Evolutionary conservation across 768 basidiomycete species (phyloP), one percentile per base, ranked within the genome.

Genomic region (Pulveroboletus sp.): DNA sequence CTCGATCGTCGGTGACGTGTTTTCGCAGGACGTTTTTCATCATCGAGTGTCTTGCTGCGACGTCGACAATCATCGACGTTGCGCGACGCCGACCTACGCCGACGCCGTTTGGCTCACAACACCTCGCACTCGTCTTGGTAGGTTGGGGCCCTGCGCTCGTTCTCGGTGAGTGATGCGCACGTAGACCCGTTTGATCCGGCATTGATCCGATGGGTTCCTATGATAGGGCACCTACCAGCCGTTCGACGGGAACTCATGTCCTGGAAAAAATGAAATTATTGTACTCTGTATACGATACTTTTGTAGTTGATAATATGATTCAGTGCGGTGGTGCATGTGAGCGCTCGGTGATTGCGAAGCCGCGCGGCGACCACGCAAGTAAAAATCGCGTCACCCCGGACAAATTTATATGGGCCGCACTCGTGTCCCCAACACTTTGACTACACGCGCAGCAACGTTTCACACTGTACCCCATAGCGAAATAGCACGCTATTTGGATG

Each of bases 91-190:
- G 64, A 2, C 43, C 63, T 20, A 54, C 56, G 12, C 81, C 84
- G 2, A 65, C 75, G 13, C 68, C 83, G 5, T 77, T 86, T 55
- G 83, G 83, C 23, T 78, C 83, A 24, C 84, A 86, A 51, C 81
- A 86, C 60, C 59, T 86, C 47, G 79, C 81, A 32, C 61, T 86
- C 38, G 57, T 86, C 16, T 63, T 84, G 22, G 73, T 70, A 9
- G 81, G 73, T 10, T 86, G 83, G 83, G 79, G 74, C 6, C 84
- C 83, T 8, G 67, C 70, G 10, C 29, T 85, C 19, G 59, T 82
- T 30, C 79, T 85, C 55, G 76, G 83, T 77, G 47, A 54, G 73
- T 59, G 29, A 9, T 11, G 38, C 7, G 13, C 19, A 13, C 26
- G 14, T 19, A 3, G 20, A 29, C 11, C 17, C 4, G 30, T 5